Conservation (phyloP, 345 rosid genomes). For the Pelargonium nanum region DNA sequence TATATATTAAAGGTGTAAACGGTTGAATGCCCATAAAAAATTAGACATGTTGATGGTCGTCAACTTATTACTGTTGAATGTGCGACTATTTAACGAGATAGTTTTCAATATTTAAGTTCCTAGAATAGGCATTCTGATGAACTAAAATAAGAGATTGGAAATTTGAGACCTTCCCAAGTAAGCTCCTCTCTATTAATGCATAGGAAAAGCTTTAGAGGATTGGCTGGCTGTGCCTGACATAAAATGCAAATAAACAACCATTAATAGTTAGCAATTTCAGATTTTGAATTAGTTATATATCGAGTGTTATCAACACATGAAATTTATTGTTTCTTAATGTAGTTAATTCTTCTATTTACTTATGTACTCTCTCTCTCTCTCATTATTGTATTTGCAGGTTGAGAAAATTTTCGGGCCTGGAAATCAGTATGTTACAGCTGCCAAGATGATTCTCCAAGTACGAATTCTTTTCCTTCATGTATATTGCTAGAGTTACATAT, state of each 20-base stretch:
- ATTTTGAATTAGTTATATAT: too few species aligned
- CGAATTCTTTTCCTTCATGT: slow-evolving; percentile 5
- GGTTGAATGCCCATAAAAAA: not conserved
- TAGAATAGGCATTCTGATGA: not conserved
- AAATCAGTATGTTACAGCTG: slow-evolving; percentile 93
- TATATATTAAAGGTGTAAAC: not conserved
- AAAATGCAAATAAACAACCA: not conserved
- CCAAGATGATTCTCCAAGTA: slow-evolving; percentile 95
- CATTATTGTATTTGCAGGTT: slow-evolving; percentile 41
- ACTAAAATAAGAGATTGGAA: not conserved
- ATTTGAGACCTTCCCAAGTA: not conserved
- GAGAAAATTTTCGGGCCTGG: slow-evolving; percentile 93
- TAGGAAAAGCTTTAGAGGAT: not conserved
- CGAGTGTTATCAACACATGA: too few species aligned
- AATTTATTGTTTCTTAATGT: not conserved
- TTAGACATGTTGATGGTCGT: not conserved
- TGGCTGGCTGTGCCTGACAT: not conserved
- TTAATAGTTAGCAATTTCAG: not conserved
- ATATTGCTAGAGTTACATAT: not conserved
- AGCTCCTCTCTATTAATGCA: not conserved
- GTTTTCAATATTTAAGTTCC: not conserved
- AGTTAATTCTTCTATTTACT: not conserved
- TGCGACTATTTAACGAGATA: not conserved
- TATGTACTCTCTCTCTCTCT: too few species aligned
- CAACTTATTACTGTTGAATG: not conserved